Conservation (phyloP, 2,329 filamentous ascomycete genomes). For the Plectosphaerella plurivora region DNA sequence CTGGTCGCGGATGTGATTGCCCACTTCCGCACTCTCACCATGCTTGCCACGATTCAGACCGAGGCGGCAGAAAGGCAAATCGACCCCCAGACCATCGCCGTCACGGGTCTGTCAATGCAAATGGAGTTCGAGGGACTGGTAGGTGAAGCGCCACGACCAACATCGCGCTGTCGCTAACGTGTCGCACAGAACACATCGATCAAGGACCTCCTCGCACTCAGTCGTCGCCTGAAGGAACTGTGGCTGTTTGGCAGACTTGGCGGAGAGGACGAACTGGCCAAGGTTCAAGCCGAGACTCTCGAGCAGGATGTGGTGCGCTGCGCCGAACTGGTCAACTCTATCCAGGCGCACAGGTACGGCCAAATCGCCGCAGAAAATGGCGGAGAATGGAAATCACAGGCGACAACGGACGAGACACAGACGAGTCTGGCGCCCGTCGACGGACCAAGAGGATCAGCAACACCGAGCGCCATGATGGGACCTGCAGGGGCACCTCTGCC, state of each 20-base stretch:
- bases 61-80: constrained; percentile 28
- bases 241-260: constrained; percentile 40
- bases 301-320: constrained; percentile 30
- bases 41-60: constrained; percentile 37
- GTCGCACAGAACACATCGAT: constrained; percentile 31
- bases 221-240: constrained; percentile 39
- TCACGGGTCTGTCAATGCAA: constrained; percentile 38
- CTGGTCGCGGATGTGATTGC: constrained; percentile 40
- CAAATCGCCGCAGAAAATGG: constrained; percentile 27
- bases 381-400: constrained; percentile 28
- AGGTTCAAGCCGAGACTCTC: constrained; percentile 29
- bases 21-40: constrained; percentile 37
- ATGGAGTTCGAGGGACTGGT: constrained; percentile 40
- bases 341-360: constrained; percentile 28
- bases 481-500: too few species aligned
- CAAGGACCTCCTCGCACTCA: constrained; percentile 39
- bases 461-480: too few species aligned
- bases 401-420: background rate
- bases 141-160: background rate
- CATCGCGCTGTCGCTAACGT: background rate
- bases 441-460: too few species aligned
- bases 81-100: constrained; percentile 35
- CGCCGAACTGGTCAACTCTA: constrained; percentile 24
- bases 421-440: too few species aligned
- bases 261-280: constrained; percentile 27